Conservation (phyloP, 768 basidiomycete species). For the Tricholoma hemisulphureum region DNA sequence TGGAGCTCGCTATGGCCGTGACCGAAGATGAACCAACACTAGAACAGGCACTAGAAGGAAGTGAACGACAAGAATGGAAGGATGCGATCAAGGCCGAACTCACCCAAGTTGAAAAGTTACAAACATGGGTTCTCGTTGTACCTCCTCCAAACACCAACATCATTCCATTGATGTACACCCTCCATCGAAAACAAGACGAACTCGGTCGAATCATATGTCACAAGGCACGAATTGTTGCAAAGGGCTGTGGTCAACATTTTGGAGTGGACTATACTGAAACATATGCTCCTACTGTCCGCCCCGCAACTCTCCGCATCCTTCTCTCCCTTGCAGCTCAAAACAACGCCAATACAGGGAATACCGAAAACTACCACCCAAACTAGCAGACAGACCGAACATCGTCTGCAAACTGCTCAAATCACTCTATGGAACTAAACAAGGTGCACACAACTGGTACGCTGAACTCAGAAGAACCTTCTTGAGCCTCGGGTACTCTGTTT, state of each 20-base stretch:
- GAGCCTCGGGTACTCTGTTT: background rate
- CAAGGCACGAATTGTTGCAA: background rate
- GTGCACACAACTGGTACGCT: constrained; percentile 2
- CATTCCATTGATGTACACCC: no score
- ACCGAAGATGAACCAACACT: background rate
- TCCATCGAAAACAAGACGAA: no score
- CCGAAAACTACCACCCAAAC: background rate
- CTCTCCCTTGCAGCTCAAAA: background rate
- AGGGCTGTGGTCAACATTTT: no score
- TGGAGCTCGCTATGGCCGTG: background rate
- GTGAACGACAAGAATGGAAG: background rate
- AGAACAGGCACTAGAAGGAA: background rate
- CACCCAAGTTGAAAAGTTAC: background rate
- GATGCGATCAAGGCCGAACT: background rate
- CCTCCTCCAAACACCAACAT: no score
- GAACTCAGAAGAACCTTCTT: constrained; percentile 4
- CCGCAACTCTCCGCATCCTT: no score
- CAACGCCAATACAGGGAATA: background rate
- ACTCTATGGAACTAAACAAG: background rate
- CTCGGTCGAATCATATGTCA: background rate
- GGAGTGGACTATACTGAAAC: background rate
- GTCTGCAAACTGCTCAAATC: no score
- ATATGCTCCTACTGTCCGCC: background rate
- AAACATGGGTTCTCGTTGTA: no score
- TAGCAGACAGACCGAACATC: background rate